phyloP scores from a whole-genome alignment of 768 basidiomycete species.

The Hemileccinum impolitum region DNA sequence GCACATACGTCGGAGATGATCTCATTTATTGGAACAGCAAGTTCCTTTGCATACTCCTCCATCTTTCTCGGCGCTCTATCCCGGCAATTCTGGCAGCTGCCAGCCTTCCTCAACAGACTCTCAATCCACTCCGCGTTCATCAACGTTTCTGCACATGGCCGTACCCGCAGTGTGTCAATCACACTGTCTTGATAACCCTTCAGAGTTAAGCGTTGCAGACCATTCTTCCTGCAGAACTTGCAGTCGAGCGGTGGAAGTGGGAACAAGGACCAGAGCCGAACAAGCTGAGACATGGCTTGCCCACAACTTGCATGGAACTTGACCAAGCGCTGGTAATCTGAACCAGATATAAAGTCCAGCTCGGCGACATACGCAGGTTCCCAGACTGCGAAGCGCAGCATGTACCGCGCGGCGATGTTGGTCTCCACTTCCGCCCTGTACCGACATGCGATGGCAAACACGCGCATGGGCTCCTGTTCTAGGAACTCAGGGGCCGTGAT shows the following conservation, averaged over 20 bases:
- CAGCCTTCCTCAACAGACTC: constrained; percentile 27
- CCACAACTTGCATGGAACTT: constrained; percentile 34
- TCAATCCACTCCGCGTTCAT: constrained; percentile 32
- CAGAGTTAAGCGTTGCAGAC: constrained; percentile 28
- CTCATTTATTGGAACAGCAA: constrained; percentile 24
- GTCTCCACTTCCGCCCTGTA: constrained; percentile 35
- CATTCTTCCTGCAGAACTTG: constrained; percentile 35
- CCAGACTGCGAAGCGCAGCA: constrained; percentile 35
- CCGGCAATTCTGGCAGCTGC: constrained; percentile 27
- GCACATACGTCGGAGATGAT: constrained; percentile 29
- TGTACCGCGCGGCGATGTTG: constrained; percentile 34
- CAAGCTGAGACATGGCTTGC: constrained; percentile 33
- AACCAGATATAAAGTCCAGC: constrained; percentile 37
- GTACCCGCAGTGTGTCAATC: constrained; percentile 29
- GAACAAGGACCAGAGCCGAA: constrained; percentile 30
- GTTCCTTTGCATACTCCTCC: constrained; percentile 28
- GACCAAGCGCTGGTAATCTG: constrained; percentile 34
- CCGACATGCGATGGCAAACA: constrained; percentile 36
- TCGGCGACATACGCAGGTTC: constrained; percentile 33
- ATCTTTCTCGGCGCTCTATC: constrained; percentile 31
- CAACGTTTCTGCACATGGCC: constrained; percentile 31
- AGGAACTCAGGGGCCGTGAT: constrained; percentile 32
- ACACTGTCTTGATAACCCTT: constrained; percentile 34
- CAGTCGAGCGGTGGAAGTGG: constrained; percentile 31
- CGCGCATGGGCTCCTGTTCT: constrained; percentile 34